Conservation (phyloP, 306 rosid genomes). For the Malus orientalis region DNA sequence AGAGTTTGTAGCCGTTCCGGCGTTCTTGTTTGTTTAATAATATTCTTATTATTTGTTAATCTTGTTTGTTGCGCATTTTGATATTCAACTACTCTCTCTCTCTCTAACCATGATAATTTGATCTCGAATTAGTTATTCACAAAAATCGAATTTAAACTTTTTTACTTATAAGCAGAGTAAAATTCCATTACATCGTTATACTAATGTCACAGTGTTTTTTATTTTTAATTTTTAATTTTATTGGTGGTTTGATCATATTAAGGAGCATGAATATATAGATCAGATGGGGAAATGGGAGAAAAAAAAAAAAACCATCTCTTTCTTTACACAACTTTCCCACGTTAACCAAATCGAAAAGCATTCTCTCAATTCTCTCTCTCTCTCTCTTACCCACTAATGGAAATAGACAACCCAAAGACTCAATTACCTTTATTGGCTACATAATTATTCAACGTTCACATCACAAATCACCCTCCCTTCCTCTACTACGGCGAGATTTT, state of each 20-base stretch:
- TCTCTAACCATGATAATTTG: not conserved
- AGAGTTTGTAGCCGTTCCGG: no score
- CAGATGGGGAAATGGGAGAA: not conserved
- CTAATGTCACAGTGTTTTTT: not conserved
- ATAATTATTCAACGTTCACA: conserved; percentile 33
- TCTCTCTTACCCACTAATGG: conserved; percentile 44
- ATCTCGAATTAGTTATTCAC: no score
- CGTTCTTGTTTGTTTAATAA: no score
- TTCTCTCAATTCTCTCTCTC: conserved; percentile 15
- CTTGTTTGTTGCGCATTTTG: no score
- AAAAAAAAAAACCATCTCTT: conserved; percentile 54
- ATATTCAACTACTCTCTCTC: no score
- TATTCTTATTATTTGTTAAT: no score
- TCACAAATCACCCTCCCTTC: conserved; percentile 5
- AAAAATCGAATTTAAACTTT: no score
- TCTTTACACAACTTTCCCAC: conserved; percentile 77
- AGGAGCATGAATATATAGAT: not conserved
- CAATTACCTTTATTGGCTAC: conserved; percentile 28
- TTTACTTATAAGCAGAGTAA: no score
- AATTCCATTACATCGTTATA: no score
- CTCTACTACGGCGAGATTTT: no score
- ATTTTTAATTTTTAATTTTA: not conserved
- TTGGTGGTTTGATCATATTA: conserved; percentile 8
- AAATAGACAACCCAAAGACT: conserved; percentile 60
- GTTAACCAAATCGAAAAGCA: conserved; percentile 97